phyloP scores from a whole-genome alignment of 306 rosid genomes.

The Fragaria nilgerrensis region DNA sequence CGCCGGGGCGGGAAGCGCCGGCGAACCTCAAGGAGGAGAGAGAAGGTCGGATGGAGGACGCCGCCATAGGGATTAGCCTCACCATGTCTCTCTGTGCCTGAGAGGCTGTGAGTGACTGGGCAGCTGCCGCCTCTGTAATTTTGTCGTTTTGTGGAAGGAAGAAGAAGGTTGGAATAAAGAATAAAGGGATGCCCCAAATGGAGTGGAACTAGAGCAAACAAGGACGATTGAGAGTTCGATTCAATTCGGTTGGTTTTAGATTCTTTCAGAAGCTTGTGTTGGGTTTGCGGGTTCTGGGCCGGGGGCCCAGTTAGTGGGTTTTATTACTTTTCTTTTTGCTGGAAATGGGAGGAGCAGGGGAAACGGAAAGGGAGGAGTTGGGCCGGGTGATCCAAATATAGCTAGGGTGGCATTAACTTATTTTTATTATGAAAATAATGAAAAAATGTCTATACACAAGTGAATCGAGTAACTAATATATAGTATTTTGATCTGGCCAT shows the following conservation, averaged over 20 bases:
- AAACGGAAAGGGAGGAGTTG: neutral
- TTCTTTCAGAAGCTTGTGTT: neutral
- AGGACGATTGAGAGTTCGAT: neutral
- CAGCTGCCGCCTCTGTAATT: slow-evolving; percentile 12
- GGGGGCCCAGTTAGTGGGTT: neutral
- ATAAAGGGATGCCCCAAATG: neutral
- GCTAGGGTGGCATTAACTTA: neutral
- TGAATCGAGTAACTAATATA: no score
- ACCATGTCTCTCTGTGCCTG: slow-evolving; percentile 36
- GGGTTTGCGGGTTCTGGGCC: neutral
- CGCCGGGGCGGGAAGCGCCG: slow-evolving; percentile 35
- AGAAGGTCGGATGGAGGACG: slow-evolving; percentile 73
- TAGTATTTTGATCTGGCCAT: no score
- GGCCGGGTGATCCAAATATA: neutral
- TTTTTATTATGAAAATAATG: no score
- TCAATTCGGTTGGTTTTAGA: neutral
- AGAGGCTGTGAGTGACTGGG: slow-evolving; percentile 9
- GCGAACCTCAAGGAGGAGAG: slow-evolving; percentile 56
- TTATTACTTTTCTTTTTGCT: neutral
- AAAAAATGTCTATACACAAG: no score
- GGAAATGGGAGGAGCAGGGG: neutral
- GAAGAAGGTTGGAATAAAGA: neutral
- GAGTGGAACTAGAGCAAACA: slow-evolving; percentile 9
- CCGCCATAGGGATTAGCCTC: slow-evolving; percentile 75
- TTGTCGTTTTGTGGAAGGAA: neutral